Conservation (phyloP, 1,139 yeast species). For the Meyerozyma sp. region DNA sequence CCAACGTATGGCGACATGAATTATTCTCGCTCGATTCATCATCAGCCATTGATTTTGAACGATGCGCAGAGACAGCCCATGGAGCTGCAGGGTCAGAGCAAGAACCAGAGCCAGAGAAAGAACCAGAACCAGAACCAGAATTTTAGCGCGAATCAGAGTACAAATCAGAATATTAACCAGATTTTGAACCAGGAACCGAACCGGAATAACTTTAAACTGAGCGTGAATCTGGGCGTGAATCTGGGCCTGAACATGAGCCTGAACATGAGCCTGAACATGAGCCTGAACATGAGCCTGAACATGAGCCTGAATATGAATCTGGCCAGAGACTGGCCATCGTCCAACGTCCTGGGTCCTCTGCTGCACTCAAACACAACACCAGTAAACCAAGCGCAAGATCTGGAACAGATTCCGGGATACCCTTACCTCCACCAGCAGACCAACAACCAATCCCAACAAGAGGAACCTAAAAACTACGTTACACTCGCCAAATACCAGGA, state of each 20-base stretch:
- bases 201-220: too few relatives aligned
- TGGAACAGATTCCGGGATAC: neutral
- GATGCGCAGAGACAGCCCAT: neutral
- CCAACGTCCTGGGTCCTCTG: neutral
- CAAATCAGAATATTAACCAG: too few relatives aligned
- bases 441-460: neutral
- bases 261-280: too few relatives aligned
- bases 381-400: neutral
- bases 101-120: too few relatives aligned
- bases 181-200: too few relatives aligned
- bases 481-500: constrained; percentile 29
- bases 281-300: too few relatives aligned
- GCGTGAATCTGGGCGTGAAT: too few relatives aligned
- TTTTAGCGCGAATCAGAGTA: too few relatives aligned
- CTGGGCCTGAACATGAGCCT: too few relatives aligned
- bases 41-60: neutral
- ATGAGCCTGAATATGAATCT: too few relatives aligned
- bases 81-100: neutral
- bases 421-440: neutral
- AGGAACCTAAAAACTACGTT: constrained; percentile 11
- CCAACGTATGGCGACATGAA: neutral
- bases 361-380: neutral
- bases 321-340: neutral
- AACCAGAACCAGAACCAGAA: too few relatives aligned
- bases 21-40: neutral